These are phyloP conservation scores for Dictyostelium capitatum DNA, from an alignment of 78 protist species.

Conservation along the genomic window DNA sequence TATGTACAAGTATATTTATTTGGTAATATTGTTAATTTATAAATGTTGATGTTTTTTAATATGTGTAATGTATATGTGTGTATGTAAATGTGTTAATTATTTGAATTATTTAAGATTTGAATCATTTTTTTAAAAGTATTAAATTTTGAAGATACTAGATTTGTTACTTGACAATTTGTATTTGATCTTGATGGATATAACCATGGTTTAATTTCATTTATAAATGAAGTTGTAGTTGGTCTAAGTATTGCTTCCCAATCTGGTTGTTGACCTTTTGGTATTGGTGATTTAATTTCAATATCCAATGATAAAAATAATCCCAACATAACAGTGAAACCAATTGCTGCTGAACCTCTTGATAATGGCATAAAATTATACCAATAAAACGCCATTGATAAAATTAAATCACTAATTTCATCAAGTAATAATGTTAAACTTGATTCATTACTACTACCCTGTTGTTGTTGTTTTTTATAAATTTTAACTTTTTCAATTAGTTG, in stretches of 20 bases:
- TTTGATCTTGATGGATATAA: constrained; percentile 40
- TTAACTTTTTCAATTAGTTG: background rate
- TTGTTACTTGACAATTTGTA: background rate
- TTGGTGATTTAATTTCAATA: constrained; percentile 9
- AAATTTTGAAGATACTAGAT: background rate
- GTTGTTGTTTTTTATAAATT: background rate
- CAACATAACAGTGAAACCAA: constrained; percentile 61
- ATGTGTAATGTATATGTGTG: no score
- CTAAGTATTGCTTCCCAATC: constrained; percentile 89
- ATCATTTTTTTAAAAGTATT: constrained; percentile 51
- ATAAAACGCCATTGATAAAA: constrained; percentile 71
- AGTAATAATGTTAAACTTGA: background rate
- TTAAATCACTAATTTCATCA: constrained; percentile 44
- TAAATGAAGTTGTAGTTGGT: constrained; percentile 41
- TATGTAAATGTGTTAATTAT: background rate
- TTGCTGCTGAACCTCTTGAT: constrained; percentile 87
- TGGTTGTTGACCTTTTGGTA: constrained; percentile 52
- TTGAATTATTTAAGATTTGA: constrained; percentile 35
- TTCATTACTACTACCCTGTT: background rate
- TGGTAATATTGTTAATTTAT: no score
- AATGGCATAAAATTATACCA: constrained; percentile 94
- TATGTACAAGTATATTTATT: no score
- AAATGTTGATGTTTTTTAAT: no score
- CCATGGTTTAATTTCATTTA: constrained; percentile 40
- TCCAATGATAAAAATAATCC: constrained; percentile 84